Evolutionary conservation across 768 basidiomycete species (phyloP).

Genomic region (Auriscalpium microsporum): DNA sequence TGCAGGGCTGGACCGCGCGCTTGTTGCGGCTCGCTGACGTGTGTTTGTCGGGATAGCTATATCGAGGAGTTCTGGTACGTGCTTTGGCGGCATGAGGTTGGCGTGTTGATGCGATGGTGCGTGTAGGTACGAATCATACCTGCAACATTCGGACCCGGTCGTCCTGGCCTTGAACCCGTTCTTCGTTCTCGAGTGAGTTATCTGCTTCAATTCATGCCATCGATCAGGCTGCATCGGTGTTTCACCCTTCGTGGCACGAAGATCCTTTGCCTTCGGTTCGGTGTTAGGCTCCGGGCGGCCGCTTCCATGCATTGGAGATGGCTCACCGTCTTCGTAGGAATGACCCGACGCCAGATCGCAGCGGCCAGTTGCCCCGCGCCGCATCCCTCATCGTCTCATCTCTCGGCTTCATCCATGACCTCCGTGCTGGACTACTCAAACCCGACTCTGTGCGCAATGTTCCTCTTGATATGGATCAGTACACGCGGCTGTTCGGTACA

Average conservation of each 20-base stretch:
- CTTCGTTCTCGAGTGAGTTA: constrained; percentile 90
- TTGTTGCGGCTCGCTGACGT: neutral
- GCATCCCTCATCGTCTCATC: constrained; percentile 82
- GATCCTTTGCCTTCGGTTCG: no score
- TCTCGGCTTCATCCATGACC: constrained; percentile 90
- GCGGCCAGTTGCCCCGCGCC: constrained; percentile 82
- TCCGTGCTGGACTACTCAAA: constrained; percentile 71
- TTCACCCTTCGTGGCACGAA: neutral
- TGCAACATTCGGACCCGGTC: constrained; percentile 85
- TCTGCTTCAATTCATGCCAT: neutral
- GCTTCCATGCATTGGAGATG: no score
- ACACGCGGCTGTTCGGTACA: constrained; percentile 82
- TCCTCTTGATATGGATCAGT: constrained; percentile 93
- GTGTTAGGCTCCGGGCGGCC: no score
- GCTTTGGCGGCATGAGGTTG: neutral
- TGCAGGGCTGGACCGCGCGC: neutral
- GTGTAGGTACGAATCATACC: constrained; percentile 77
- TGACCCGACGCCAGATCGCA: constrained; percentile 82
- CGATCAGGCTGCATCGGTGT: neutral
- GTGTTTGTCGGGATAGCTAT: constrained; percentile 43
- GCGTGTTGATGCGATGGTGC: constrained; percentile 1
- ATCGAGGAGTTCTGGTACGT: constrained; percentile 94
- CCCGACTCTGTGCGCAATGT: constrained; percentile 74
- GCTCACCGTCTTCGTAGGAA: constrained; percentile 41
- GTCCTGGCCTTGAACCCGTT: constrained; percentile 94